phyloP scores from a whole-genome alignment of 306 rosid genomes.

The Crotalaria pallida region DNA sequence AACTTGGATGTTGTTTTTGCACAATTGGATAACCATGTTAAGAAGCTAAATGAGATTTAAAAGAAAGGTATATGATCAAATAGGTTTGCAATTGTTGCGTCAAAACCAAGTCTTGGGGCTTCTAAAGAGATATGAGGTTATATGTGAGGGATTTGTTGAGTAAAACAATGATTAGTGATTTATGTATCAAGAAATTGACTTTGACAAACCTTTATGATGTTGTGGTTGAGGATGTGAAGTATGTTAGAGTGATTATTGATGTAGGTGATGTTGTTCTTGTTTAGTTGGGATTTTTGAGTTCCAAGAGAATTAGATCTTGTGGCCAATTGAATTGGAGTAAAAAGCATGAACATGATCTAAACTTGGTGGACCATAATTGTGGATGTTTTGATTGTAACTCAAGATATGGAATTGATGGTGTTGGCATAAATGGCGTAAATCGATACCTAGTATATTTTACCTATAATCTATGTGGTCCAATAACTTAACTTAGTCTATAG shows the following conservation, averaged over 20 bases:
- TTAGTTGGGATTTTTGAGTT: constrained; percentile 52
- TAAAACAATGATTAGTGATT: constrained; percentile 77
- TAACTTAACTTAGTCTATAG: no score
- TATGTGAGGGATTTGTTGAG: constrained; percentile 69
- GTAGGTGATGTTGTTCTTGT: constrained; percentile 50
- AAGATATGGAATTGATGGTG: no score
- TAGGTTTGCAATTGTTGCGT: constrained; percentile 69
- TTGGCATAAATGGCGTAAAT: no score
- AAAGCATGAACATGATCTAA: no score
- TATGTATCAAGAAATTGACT: constrained; percentile 63
- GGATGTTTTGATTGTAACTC: no score
- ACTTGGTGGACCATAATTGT: no score
- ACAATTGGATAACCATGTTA: constrained; percentile 49
- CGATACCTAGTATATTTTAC: no score
- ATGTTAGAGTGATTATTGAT: constrained; percentile 60
- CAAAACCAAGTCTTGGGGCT: constrained; percentile 67
- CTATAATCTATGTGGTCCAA: no score
- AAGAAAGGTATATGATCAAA: constrained; percentile 50
- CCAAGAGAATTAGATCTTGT: no score
- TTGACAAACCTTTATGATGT: constrained; percentile 49
- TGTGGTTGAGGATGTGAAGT: constrained; percentile 67
- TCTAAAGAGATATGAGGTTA: constrained; percentile 80
- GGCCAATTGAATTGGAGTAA: no score
- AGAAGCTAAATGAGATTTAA: constrained; percentile 54
- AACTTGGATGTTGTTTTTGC: constrained; percentile 65